These are phyloP conservation scores for Boletus rufocinnamomeus DNA, from an alignment of 768 basidiomycete species.

Conservation along the genomic window DNA sequence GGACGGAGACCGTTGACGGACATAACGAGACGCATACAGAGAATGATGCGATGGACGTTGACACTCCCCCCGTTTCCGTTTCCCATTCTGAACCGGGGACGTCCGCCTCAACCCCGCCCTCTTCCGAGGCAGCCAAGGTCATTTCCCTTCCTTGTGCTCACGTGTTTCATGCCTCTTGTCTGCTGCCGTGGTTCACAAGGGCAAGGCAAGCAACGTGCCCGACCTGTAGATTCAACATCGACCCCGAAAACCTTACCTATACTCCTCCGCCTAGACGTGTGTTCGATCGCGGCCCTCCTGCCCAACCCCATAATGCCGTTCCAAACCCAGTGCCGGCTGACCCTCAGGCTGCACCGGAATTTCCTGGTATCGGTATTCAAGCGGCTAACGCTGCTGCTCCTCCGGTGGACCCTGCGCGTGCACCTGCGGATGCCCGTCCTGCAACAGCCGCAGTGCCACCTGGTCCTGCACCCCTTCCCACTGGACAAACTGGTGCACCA, in stretches of 20 bases:
- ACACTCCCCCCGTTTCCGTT: slow-evolving; percentile 14
- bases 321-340: slow-evolving; percentile 17
- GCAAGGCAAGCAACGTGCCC: slow-evolving; percentile 81
- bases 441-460: slow-evolving; percentile 3
- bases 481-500: slow-evolving; percentile 10
- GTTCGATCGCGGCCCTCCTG: slow-evolving; percentile 18
- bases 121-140: slow-evolving; percentile 43
- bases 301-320: slow-evolving; percentile 14
- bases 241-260: slow-evolving; percentile 73
- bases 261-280: slow-evolving; percentile 23
- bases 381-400: slow-evolving; percentile 2
- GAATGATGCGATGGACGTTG: slow-evolving; percentile 22
- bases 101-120: slow-evolving; percentile 7
- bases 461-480: neutral
- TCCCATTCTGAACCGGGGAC: slow-evolving; percentile 16
- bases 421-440: slow-evolving; percentile 4
- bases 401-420: neutral
- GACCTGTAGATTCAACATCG: slow-evolving; percentile 80
- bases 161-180: slow-evolving; percentile 77
- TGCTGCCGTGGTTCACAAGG: slow-evolving; percentile 81
- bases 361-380: neutral
- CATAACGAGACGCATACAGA: slow-evolving; percentile 8
- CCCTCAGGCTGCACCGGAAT: slow-evolving; percentile 8
- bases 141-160: slow-evolving; percentile 79
- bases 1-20: neutral